These are phyloP conservation scores for Orobanche coerulescens DNA, from an alignment of 257 asterid genomes.

Conservation along the genomic window DNA sequence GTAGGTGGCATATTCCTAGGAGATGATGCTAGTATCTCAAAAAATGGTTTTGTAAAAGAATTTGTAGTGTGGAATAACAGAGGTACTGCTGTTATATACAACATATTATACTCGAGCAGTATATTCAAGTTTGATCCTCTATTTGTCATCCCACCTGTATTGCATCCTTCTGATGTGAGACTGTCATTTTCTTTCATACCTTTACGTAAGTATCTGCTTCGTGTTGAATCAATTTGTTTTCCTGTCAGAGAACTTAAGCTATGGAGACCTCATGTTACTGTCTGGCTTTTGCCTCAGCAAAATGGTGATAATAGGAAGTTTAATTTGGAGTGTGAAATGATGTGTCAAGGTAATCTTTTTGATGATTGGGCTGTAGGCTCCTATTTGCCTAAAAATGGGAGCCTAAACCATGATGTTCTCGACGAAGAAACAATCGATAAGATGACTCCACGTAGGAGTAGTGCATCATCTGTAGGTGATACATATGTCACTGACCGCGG, in stretches of 20 bases:
- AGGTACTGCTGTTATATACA: conserved; percentile 61
- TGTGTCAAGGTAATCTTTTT: conserved; percentile 45
- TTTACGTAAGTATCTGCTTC: conserved; percentile 41
- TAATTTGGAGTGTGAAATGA: conserved; percentile 37
- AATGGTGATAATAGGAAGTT: conserved; percentile 28
- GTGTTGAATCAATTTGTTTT: conserved; percentile 62
- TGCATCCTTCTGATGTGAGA: conserved; percentile 31
- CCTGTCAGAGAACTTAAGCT: conserved; percentile 41
- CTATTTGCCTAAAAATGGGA: conserved; percentile 25
- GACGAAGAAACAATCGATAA: conserved; percentile 21
- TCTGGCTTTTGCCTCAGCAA: conserved; percentile 58
- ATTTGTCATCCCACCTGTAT: conserved; percentile 47
- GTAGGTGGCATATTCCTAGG: conserved; percentile 64
- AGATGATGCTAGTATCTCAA: conserved; percentile 31
- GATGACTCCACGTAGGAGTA: conserved; percentile 17
- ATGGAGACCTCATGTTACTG: conserved; percentile 70
- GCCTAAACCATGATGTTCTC: conserved; percentile 24
- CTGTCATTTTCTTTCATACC: conserved; percentile 48
- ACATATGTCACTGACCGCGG: conserved; percentile 25
- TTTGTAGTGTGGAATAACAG: conserved; percentile 70
- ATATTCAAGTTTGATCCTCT: conserved; percentile 41
- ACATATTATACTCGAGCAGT: conserved; percentile 45
- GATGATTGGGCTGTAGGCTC: conserved; percentile 43
- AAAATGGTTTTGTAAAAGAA: conserved; percentile 37
- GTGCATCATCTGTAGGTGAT: conserved; percentile 21